These are phyloP conservation scores for Phylloporus rhodoxanthus DNA, from an alignment of 768 basidiomycete genomes.

Conservation along the genomic window DNA sequence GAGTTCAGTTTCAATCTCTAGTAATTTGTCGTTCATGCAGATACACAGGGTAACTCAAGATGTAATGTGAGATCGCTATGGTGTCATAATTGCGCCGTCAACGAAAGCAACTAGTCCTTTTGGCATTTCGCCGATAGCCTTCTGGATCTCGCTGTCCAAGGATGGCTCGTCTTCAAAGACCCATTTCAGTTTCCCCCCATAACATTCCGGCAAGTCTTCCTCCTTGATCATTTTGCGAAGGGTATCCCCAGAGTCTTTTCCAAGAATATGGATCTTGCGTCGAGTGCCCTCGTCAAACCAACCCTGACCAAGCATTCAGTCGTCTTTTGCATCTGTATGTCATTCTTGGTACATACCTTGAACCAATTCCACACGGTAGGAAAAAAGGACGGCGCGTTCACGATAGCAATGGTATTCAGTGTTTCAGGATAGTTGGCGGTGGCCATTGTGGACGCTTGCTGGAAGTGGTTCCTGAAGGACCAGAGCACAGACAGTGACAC, in stretches of 20 bases:
- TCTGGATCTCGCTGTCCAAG: slow-evolving; percentile 51
- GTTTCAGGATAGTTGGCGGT: slow-evolving; percentile 84
- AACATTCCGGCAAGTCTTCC: slow-evolving; percentile 54
- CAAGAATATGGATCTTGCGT: slow-evolving; percentile 70
- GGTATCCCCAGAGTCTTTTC: slow-evolving; percentile 48
- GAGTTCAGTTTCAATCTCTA: no score
- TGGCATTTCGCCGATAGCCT: slow-evolving; percentile 46
- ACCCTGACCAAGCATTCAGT: slow-evolving; percentile 32
- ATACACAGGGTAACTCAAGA: not conserved
- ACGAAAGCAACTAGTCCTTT: slow-evolving; percentile 48
- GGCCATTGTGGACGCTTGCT: slow-evolving; percentile 68
- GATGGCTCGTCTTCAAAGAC: slow-evolving; percentile 59
- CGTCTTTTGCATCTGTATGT: not conserved
- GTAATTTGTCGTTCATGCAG: not conserved
- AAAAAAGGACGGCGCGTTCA: slow-evolving; percentile 81
- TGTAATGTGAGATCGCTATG: slow-evolving; percentile 1
- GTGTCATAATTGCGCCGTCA: slow-evolving; percentile 38
- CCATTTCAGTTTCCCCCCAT: slow-evolving; percentile 75
- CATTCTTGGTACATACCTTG: slow-evolving; percentile 40
- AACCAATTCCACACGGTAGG: slow-evolving; percentile 82
- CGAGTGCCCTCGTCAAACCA: slow-evolving; percentile 81
- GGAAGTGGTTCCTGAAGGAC: slow-evolving; percentile 63
- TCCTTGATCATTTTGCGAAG: slow-evolving; percentile 47
- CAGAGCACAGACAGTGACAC: slow-evolving; percentile 63
- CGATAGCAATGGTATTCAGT: slow-evolving; percentile 56